Evolutionary conservation across 345 rosid species (phyloP).

Genomic region (Turritis glabra): DNA sequence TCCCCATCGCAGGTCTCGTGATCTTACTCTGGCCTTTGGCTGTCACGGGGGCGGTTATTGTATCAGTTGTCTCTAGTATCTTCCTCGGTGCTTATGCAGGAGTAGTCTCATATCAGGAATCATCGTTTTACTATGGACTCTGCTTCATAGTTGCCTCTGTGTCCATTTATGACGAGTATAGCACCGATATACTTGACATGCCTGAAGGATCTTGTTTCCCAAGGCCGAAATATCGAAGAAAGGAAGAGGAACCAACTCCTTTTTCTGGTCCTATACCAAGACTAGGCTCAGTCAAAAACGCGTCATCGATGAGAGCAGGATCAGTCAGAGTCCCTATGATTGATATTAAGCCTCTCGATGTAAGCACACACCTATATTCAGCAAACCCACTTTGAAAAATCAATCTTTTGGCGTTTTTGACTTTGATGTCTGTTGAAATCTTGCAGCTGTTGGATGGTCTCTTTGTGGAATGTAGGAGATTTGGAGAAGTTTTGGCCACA

Average conservation of each 20-base stretch:
- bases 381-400: not conserved
- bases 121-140: conserved; percentile 88
- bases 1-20: conserved; percentile 93
- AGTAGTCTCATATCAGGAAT: conserved; percentile 80
- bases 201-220: conserved; percentile 93
- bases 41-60: conserved; percentile 83
- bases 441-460: conserved; percentile 61
- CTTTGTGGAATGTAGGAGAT: conserved; percentile 59
- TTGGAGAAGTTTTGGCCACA: conserved; percentile 61
- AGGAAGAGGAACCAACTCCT: conserved; percentile 27
- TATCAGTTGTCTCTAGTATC: conserved; percentile 67
- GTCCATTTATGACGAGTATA: conserved; percentile 89
- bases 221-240: conserved; percentile 61
- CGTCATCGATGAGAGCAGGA: conserved; percentile 44
- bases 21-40: conserved; percentile 97
- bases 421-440: conserved; percentile 24
- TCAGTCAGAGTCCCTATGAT: conserved; percentile 56
- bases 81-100: conserved; percentile 92
- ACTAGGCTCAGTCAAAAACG: conserved; percentile 51
- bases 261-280: conserved; percentile 52
- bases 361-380: conserved; percentile 31
- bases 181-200: conserved; percentile 88
- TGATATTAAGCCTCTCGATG: conserved; percentile 85
- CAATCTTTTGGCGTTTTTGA: not conserved
- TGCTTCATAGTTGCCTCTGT: conserved; percentile 74